These are phyloP conservation scores for Alternaria metachromatica DNA, from an alignment of 2,329 filamentous ascomycete genomes.

Conservation along the genomic window DNA sequence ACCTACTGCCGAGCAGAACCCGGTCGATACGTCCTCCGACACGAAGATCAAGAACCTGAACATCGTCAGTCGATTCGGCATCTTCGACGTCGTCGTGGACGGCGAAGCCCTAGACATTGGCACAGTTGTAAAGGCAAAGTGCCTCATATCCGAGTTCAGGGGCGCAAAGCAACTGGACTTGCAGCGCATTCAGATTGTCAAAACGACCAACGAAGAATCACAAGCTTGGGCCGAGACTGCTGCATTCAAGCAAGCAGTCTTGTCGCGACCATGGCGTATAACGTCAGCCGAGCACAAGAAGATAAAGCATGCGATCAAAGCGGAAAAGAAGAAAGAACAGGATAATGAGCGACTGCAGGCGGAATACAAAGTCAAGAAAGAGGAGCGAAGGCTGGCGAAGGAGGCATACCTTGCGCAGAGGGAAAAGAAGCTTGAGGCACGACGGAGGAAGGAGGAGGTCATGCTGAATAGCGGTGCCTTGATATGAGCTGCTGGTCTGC, in stretches of 20 bases:
- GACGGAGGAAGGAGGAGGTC: constrained; percentile 51
- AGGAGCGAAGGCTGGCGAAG: constrained; percentile 39
- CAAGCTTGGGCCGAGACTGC: constrained; percentile 60
- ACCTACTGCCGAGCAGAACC: constrained; percentile 30
- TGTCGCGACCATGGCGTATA: constrained; percentile 62
- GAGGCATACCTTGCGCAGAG: constrained; percentile 38
- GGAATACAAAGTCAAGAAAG: constrained; percentile 44
- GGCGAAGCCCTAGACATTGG: constrained; percentile 52
- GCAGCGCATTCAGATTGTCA: constrained; percentile 59
- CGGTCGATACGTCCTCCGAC: constrained; percentile 39
- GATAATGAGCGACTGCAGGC: constrained; percentile 42
- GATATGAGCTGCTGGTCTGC: too few relatives aligned
- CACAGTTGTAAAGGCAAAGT: constrained; percentile 63
- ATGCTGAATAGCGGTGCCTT: constrained; percentile 53
- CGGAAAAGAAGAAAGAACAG: constrained; percentile 49
- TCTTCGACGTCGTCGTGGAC: constrained; percentile 52
- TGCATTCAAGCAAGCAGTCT: constrained; percentile 57
- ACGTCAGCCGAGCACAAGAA: constrained; percentile 51
- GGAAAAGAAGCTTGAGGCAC: constrained; percentile 52
- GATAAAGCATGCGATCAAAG: constrained; percentile 50
- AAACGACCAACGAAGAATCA: constrained; percentile 62
- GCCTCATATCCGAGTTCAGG: constrained; percentile 61
- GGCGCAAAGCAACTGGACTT: constrained; percentile 60
- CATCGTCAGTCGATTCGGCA: constrained; percentile 45
- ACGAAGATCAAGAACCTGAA: constrained; percentile 49